phyloP scores from a whole-genome alignment of 306 rosid species.

The Spatholobus suberectus region DNA sequence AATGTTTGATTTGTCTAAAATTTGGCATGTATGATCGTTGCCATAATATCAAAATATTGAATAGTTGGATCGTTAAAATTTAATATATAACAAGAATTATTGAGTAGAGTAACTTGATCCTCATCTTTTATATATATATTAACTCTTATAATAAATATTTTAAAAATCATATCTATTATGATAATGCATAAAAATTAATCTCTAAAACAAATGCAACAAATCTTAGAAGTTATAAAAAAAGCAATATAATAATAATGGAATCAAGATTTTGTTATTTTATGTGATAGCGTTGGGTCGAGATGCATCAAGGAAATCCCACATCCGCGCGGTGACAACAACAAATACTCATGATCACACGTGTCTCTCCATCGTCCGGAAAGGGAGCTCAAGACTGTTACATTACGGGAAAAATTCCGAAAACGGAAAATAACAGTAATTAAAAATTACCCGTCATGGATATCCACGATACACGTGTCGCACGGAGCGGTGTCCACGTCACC shows the following conservation, averaged over 20 bases:
- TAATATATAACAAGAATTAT: too few species aligned
- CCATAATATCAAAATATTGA: too few species aligned
- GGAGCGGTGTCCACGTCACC: constrained; percentile 29
- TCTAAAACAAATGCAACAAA: background rate
- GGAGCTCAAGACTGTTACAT: background rate
- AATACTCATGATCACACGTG: constrained; percentile 36
- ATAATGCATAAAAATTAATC: too few species aligned
- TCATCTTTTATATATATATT: too few species aligned
- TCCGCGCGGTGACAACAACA: background rate
- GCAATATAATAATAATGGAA: background rate
- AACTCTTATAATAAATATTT: too few species aligned
- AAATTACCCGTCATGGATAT: constrained; percentile 31
- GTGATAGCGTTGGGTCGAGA: background rate
- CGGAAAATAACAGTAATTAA: background rate
- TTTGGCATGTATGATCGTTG: too few species aligned
- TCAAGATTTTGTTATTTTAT: background rate
- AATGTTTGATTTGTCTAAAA: too few species aligned
- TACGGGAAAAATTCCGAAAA: background rate
- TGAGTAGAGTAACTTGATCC: too few species aligned
- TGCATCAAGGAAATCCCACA: background rate
- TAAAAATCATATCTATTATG: too few species aligned
- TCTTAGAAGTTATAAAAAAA: background rate
- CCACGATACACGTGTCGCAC: constrained; percentile 34
- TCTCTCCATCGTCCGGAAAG: constrained; percentile 16
- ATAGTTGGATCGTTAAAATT: too few species aligned